Percentiles rank a stretch among this genome's conserved stretches.
phyloP scores from a whole-genome alignment of 1,284 basidiomycete species.

The Sutorius eximius region DNA sequence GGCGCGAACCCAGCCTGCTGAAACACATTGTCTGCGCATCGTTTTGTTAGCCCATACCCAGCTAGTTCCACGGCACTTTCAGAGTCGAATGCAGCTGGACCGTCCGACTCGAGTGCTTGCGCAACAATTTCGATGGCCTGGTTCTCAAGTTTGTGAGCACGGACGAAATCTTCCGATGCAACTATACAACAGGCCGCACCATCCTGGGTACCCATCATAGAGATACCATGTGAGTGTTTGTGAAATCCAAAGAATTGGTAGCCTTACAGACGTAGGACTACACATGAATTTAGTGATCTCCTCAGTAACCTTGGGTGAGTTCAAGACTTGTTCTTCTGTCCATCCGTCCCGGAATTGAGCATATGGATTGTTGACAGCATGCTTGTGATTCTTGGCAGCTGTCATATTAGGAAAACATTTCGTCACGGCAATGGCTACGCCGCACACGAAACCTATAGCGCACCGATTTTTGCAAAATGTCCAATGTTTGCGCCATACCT shows the following conservation, averaged over 20 bases:
- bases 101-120: conserved; percentile 65
- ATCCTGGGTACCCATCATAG: conserved; percentile 43
- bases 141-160: conserved; percentile 71
- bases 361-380: conserved; percentile 82
- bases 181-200: conserved; percentile 76
- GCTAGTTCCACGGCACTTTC: conserved; percentile 70
- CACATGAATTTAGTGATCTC: conserved; percentile 85
- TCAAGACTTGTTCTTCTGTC: conserved; percentile 72
- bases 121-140: conserved; percentile 82
- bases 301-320: conserved; percentile 65
- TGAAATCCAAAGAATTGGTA: conserved; percentile 1
- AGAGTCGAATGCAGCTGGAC: conserved; percentile 59
- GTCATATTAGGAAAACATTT: background rate
- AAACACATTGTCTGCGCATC: conserved; percentile 72
- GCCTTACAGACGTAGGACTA: conserved; percentile 72
- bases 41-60: conserved; percentile 75
- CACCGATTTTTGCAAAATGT: conserved; percentile 77
- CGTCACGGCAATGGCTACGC: background rate
- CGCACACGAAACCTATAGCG: conserved; percentile 13
- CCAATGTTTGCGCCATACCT: conserved; percentile 69
- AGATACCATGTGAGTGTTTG: background rate
- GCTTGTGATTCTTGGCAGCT: conserved; percentile 84
- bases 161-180: conserved; percentile 80
- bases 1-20: conserved; percentile 63
- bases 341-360: conserved; percentile 81